Evolutionary conservation across 768 basidiomycete genomes (phyloP).

Genomic region (Lentinula sp.): DNA sequence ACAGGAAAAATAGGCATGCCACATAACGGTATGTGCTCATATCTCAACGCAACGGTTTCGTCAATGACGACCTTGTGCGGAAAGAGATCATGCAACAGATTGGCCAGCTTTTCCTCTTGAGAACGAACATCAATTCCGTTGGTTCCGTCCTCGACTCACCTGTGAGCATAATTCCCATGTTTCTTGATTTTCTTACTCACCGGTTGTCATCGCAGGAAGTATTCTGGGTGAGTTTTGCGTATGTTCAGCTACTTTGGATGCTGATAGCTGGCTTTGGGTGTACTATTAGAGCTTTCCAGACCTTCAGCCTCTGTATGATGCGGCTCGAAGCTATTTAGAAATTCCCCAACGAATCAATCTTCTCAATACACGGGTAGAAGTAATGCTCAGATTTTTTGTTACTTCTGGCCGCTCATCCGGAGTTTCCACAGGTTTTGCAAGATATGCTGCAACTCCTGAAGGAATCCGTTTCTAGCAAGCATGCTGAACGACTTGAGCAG

Average conservation of each 20-base stretch:
- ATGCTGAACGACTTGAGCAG: conserved; percentile 87
- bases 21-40: conserved; percentile 53
- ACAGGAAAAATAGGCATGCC: conserved; percentile 93
- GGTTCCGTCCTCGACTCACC: conserved; percentile 97
- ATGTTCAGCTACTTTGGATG: neutral
- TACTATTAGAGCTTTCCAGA: conserved; percentile 78
- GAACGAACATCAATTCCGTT: conserved; percentile 93
- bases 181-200: neutral
- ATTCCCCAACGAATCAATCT: conserved; percentile 91
- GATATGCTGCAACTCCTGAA: conserved; percentile 95
- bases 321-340: conserved; percentile 90
- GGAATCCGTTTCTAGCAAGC: conserved; percentile 87
- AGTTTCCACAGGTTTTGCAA: conserved; percentile 67
- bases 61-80: conserved; percentile 3
- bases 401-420: neutral
- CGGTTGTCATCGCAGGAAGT: conserved; percentile 64
- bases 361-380: conserved; percentile 91
- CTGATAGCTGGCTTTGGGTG: neutral
- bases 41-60: neutral
- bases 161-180: conserved; percentile 36
- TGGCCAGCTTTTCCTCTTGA: conserved; percentile 86
- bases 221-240: conserved; percentile 67
- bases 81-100: conserved; percentile 97
- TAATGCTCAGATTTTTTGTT: conserved; percentile 20
- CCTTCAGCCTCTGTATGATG: conserved; percentile 91